Evolutionary conservation across 768 basidiomycete genomes (phyloP).

Genomic region (Mycena polygramma): DNA sequence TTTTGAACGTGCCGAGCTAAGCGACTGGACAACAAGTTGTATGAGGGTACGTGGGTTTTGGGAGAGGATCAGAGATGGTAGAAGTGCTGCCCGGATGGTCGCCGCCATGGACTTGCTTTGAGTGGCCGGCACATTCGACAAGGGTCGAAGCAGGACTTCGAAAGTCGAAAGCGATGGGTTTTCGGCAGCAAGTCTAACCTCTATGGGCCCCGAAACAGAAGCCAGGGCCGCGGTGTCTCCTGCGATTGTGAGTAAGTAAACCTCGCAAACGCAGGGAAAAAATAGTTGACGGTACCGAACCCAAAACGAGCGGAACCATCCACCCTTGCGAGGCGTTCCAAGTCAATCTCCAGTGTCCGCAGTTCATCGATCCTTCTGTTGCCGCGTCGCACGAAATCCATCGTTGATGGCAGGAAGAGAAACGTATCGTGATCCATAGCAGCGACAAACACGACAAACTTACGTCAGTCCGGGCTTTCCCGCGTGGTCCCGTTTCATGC

Average conservation of each 20-base stretch:
- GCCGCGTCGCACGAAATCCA: no score
- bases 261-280: no score
- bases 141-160: slow-evolving; percentile 79
- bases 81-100: slow-evolving; percentile 67
- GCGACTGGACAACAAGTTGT: slow-evolving; percentile 82
- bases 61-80: slow-evolving; percentile 74
- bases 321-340: no score
- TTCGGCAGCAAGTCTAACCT: slow-evolving; percentile 78
- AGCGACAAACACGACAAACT: no score
- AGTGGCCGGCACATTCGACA: slow-evolving; percentile 77
- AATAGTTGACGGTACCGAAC: no score
- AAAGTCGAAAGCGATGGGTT: slow-evolving; percentile 79
- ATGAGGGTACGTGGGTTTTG: slow-evolving; percentile 80
- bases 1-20: slow-evolving; percentile 48
- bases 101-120: slow-evolving; percentile 72
- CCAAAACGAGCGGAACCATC: no score
- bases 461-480: no score
- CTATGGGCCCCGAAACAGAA: slow-evolving; percentile 86
- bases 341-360: no score
- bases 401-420: no score
- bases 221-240: slow-evolving; percentile 66
- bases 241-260: slow-evolving; percentile 30
- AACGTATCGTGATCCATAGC: no score
- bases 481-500: no score
- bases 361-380: no score